Conservation (phyloP, 129 eudicot species). For the Tanacetum coccineum region DNA sequence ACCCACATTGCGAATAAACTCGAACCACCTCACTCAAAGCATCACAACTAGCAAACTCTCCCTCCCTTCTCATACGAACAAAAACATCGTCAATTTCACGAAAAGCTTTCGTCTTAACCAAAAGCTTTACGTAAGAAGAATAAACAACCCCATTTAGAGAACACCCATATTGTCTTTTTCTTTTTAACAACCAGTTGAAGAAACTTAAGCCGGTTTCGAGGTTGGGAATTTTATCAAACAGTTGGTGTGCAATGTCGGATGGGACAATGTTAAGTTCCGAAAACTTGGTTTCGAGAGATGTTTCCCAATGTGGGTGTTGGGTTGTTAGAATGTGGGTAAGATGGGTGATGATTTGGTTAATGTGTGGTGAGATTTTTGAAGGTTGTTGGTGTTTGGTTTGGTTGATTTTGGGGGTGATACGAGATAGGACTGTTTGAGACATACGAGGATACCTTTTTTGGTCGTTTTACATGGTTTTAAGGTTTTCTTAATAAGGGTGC, state of each 20-base stretch:
- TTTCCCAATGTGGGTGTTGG: constrained; percentile 57
- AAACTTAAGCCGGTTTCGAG: constrained; percentile 42
- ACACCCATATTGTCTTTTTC: constrained; percentile 44
- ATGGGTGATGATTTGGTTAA: constrained; percentile 45
- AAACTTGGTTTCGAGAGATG: constrained; percentile 50
- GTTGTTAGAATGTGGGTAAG: constrained; percentile 50
- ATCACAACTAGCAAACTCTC: constrained; percentile 44
- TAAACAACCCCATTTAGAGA: constrained; percentile 63
- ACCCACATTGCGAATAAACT: constrained; percentile 57
- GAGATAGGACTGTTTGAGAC: constrained; percentile 70
- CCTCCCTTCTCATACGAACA: constrained; percentile 41
- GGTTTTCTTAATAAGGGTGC: no score
- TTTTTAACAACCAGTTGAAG: constrained; percentile 61
- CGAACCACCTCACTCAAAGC: constrained; percentile 51
- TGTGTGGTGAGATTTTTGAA: constrained; percentile 13
- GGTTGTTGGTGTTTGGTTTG: constrained; percentile 30
- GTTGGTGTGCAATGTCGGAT: constrained; percentile 75
- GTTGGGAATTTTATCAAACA: constrained; percentile 71
- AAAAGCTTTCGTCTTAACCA: constrained; percentile 58
- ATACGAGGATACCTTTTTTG: constrained; percentile 30
- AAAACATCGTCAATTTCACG: constrained; percentile 48
- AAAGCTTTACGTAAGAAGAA: constrained; percentile 80
- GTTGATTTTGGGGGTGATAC: constrained; percentile 57
- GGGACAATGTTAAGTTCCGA: constrained; percentile 50
- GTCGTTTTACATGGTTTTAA: constrained; percentile 16